These are phyloP conservation scores for Candida glucosophila DNA, from an alignment of 1,139 yeast genomes.

Conservation along the genomic window DNA sequence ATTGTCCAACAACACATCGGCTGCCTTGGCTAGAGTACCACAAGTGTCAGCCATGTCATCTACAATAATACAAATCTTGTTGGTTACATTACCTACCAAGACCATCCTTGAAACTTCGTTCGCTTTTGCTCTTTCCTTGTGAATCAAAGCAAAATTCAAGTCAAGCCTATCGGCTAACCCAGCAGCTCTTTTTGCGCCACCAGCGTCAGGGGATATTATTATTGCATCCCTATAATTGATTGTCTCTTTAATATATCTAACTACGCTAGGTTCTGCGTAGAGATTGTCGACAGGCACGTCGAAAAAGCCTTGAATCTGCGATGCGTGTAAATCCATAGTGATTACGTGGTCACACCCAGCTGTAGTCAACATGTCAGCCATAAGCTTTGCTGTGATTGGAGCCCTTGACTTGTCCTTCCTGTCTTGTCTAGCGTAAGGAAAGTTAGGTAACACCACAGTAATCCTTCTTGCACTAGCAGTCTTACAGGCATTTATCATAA, in stretches of 20 bases:
- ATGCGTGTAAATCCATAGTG: conserved; percentile 78
- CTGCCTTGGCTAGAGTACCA: conserved; percentile 73
- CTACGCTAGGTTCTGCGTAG: conserved; percentile 72
- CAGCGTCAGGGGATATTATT: conserved; percentile 77
- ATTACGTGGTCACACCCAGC: conserved; percentile 80
- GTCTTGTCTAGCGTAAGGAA: conserved; percentile 80
- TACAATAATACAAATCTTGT: conserved; percentile 60
- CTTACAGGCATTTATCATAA: conserved; percentile 69
- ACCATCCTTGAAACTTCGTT: conserved; percentile 73
- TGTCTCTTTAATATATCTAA: conserved; percentile 56
- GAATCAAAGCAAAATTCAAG: conserved; percentile 70
- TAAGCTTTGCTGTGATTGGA: conserved; percentile 71
- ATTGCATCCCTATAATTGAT: conserved; percentile 41
- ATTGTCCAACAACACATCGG: conserved; percentile 49
- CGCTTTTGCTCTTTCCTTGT: conserved; percentile 74
- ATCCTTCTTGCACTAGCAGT: conserved; percentile 74
- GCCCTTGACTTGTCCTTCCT: conserved; percentile 77
- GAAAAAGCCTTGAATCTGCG: conserved; percentile 80
- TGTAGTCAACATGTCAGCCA: conserved; percentile 68
- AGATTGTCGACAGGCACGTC: conserved; percentile 74
- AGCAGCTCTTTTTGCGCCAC: conserved; percentile 81
- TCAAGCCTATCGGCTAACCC: conserved; percentile 71
- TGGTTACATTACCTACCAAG: conserved; percentile 67
- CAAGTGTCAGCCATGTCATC: conserved; percentile 87
- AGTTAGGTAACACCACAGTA: conserved; percentile 72